Evolutionary conservation across 1,284 basidiomycete species (phyloP), one percentile per base, ranked within the genome.

Genomic region (Trichosporon sp.): DNA sequence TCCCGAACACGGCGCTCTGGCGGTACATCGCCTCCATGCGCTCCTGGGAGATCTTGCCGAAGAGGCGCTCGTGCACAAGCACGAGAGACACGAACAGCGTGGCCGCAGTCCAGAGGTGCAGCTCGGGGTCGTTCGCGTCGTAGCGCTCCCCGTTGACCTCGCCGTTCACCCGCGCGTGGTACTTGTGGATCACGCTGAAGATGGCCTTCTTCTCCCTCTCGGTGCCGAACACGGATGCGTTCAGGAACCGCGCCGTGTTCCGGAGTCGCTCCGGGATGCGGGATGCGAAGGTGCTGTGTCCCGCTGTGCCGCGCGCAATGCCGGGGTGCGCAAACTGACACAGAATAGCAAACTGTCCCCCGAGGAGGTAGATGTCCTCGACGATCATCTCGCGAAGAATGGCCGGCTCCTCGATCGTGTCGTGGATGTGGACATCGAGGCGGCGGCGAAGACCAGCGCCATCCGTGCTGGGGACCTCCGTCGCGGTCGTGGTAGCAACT

Each of bases 11-110:
- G n/a, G 51, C 51, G 51, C 51, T 54, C 51, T 54, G 19, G 51
- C 51, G 51, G 51, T 54, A 54, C 19, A 54, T 54, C 7, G 51
- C 51, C 51, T 54, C 51, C 51, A 54, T 54, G n/a, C 21, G n/a
- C 51, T 54, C 51, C 21, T 54, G 51, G 19, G n/a, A 19, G 3
- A 54, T 54, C 51, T 54, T 54, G 51, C 51, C 51, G 51, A 54
- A 54, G 8, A 54, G n/a, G 51, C 51, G 51, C 51, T 54, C 51
- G 51, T 54, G 51, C n/a, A 54, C 51, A 7, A 54, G 21, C 51
- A 54, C 51, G 51, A 54, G 51, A 3, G 51, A 54, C 7, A 54
- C 51, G 51, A 54, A 54, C 4, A 54, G 51, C 19, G 51, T 54
- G 16, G 51, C 51, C 19, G 51, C 51, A 7, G 51, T 54, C 51